Conservation (phyloP, 176 grass and related monocot genomes). For the Carex parvula region DNA sequence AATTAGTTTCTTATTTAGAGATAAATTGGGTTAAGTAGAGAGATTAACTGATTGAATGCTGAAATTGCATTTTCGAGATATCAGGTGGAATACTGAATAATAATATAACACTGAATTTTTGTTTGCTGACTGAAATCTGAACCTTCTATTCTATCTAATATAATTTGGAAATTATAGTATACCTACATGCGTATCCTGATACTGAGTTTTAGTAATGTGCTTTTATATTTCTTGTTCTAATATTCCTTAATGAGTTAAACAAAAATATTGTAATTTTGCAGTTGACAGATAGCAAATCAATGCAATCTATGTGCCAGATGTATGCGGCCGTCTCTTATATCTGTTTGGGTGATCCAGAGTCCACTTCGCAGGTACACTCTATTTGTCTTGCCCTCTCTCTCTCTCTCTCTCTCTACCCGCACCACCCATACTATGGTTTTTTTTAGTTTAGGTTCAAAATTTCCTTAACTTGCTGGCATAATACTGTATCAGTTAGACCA, state of each 20-base stretch:
- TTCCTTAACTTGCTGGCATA: neutral
- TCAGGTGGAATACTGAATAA: too few relatives aligned
- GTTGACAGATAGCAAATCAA: conserved; percentile 86
- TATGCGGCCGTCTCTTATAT: conserved; percentile 93
- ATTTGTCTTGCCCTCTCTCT: neutral
- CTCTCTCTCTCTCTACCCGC: neutral
- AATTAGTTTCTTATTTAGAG: too few relatives aligned
- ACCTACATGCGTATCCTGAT: neutral
- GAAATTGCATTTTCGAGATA: too few relatives aligned
- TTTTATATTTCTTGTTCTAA: neutral
- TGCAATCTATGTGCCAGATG: conserved; percentile 95
- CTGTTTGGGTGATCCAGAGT: conserved; percentile 85
- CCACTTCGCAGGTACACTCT: conserved; percentile 65
- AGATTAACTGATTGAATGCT: too few relatives aligned
- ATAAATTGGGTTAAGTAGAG: too few relatives aligned
- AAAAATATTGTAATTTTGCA: conserved; percentile 29
- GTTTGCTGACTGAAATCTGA: too few relatives aligned
- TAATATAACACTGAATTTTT: too few relatives aligned
- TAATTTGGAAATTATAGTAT: too few relatives aligned
- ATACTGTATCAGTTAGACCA: neutral
- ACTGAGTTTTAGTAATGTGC: neutral
- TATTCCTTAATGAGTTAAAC: neutral
- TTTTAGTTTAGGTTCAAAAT: neutral
- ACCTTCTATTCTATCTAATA: too few relatives aligned
- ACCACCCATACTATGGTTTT: neutral